Percentiles rank a stretch among this genome's conserved stretches.
Conservation (phyloP, 176 grass and related monocot genomes). For the Triticum dicoccoides region DNA sequence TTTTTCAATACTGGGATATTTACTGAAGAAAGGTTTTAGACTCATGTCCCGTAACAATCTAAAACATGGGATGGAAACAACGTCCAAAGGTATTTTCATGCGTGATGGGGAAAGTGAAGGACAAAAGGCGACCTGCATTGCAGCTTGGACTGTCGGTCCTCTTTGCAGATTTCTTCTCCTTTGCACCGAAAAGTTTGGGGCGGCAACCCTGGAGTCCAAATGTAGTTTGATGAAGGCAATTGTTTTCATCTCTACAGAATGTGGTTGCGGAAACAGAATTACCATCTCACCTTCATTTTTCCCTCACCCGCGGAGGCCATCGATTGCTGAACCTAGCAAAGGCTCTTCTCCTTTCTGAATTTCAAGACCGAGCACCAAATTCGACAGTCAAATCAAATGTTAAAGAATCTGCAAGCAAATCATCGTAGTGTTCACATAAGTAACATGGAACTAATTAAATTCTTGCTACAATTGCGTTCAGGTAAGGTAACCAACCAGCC, state of each 20-base stretch:
- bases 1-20: neutral
- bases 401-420: neutral
- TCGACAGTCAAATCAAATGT: neutral
- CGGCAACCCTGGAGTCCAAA: slow-evolving; percentile 38
- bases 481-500: too few relatives aligned
- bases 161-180: slow-evolving; percentile 63
- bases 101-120: neutral
- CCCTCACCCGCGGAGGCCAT: slow-evolving; percentile 46
- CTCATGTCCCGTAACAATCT: neutral
- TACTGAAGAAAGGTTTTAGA: neutral
- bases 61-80: neutral
- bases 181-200: slow-evolving; percentile 45
- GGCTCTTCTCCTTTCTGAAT: neutral
- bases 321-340: neutral
- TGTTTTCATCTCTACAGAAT: neutral
- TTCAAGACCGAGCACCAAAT: neutral
- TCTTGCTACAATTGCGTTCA: neutral
- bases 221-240: neutral
- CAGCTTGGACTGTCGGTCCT: slow-evolving; percentile 33
- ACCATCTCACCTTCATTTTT: slow-evolving; percentile 61
- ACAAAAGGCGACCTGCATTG: slow-evolving; percentile 17
- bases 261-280: neutral
- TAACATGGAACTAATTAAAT: neutral
- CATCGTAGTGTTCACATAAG: neutral
- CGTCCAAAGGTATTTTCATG: neutral